A percentile compares a stretch with the other conserved stretches of the same genome.
Evolutionary conservation across 352 stramenopile genomes (phyloP).

Genomic region (Achlya hypogyna): DNA sequence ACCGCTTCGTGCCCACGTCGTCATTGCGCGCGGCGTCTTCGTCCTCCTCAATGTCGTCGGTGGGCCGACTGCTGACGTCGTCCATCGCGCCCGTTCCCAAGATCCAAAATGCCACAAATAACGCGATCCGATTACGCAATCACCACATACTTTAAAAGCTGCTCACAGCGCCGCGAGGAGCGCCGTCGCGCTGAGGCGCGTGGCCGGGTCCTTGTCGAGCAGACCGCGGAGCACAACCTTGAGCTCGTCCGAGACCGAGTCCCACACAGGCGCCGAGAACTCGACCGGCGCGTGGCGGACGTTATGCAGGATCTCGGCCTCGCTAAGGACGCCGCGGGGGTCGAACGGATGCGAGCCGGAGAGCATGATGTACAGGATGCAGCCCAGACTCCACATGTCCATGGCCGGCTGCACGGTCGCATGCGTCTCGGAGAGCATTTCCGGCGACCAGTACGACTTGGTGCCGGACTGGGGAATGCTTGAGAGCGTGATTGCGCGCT

Average conservation of each 20-base stretch:
- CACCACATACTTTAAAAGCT: not conserved
- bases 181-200: constrained; percentile 30
- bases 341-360: constrained; percentile 82
- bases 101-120: not conserved
- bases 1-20: constrained; percentile 26
- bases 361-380: constrained; percentile 84
- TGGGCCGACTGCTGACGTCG: not conserved
- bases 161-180: not conserved
- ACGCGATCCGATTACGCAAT: not conserved
- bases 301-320: constrained; percentile 66
- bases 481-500: constrained; percentile 35
- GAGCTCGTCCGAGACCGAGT: constrained; percentile 34
- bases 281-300: constrained; percentile 40
- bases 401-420: constrained; percentile 59
- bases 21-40: constrained; percentile 1
- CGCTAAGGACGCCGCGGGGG: constrained; percentile 55
- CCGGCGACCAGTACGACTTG: constrained; percentile 76
- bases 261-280: constrained; percentile 52
- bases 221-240: constrained; percentile 59
- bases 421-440: constrained; percentile 38
- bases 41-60: not conserved
- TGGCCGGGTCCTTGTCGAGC: constrained; percentile 56
- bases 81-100: not conserved
- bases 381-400: constrained; percentile 85
- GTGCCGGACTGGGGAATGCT: constrained; percentile 33